Evolutionary conservation across 2,329 filamentous ascomycete genomes (phyloP).

Genomic region (Cladorrhinum sp.): DNA sequence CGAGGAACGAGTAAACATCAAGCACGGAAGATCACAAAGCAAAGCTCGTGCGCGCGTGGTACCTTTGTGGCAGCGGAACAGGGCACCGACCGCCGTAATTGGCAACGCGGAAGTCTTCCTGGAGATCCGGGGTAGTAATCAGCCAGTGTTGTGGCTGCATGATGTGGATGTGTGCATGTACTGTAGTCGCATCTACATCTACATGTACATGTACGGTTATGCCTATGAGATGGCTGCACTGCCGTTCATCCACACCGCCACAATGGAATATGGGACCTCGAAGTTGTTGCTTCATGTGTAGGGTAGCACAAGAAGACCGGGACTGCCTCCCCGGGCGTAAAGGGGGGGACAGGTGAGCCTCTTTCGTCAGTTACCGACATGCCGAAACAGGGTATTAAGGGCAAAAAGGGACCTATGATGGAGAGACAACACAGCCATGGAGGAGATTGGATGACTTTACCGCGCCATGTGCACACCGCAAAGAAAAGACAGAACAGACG

Average conservation of each 20-base stretch:
- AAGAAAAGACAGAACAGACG: too few relatives aligned
- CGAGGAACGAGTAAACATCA: neutral
- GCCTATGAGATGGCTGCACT: neutral
- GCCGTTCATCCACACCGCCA: neutral
- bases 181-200: too few relatives aligned
- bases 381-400: neutral
- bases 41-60: neutral
- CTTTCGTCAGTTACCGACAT: neutral
- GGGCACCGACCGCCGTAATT: neutral
- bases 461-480: too few relatives aligned
- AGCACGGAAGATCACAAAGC: neutral
- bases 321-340: neutral
- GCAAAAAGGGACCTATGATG: neutral
- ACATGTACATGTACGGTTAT: neutral
- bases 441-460: too few relatives aligned
- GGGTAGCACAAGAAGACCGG: too few relatives aligned
- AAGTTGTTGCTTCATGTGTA: neutral
- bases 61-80: neutral
- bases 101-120: neutral
- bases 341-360: neutral
- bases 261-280: neutral
- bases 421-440: too few relatives aligned
- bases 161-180: neutral
- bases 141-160: neutral
- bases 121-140: neutral